Percentiles rank a stretch among this genome's conserved stretches.
Conservation (phyloP, 2,329 filamentous ascomycete genomes). For the Arthrobotrys entomopaga region DNA sequence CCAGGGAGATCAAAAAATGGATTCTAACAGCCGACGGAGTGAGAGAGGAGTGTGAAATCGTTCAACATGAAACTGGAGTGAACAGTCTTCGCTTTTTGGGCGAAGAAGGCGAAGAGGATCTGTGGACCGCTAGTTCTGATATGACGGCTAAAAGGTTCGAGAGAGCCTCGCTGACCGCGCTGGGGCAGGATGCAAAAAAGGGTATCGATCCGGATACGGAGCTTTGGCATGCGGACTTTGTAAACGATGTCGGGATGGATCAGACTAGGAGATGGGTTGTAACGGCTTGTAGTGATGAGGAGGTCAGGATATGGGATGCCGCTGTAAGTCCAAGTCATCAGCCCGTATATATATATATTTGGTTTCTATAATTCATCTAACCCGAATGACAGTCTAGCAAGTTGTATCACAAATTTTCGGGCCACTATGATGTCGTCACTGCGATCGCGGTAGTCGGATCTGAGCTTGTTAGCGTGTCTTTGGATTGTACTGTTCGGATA, state of each 20-base stretch:
- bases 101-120: conserved; percentile 70
- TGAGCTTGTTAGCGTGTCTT: conserved; percentile 79
- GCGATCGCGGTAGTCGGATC: conserved; percentile 73
- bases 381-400: conserved; percentile 69
- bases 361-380: background rate
- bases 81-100: conserved; percentile 80
- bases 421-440: conserved; percentile 94
- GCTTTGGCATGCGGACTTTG: conserved; percentile 86
- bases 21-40: conserved; percentile 67
- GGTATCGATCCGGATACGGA: conserved; percentile 56
- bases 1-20: conserved; percentile 83
- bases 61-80: conserved; percentile 89
- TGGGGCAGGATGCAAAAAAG: conserved; percentile 32
- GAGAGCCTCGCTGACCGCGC: conserved; percentile 23
- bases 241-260: conserved; percentile 79
- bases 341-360: no score
- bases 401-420: conserved; percentile 77
- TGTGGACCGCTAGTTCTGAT: conserved; percentile 95
- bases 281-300: conserved; percentile 89
- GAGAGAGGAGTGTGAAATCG: conserved; percentile 66
- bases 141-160: conserved; percentile 78
- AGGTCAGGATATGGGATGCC: conserved; percentile 88
- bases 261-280: conserved; percentile 79
- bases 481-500: conserved; percentile 85
- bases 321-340: conserved; percentile 61